Conservation (phyloP, 345 rosid species). For the Aurinia saxatilis region DNA sequence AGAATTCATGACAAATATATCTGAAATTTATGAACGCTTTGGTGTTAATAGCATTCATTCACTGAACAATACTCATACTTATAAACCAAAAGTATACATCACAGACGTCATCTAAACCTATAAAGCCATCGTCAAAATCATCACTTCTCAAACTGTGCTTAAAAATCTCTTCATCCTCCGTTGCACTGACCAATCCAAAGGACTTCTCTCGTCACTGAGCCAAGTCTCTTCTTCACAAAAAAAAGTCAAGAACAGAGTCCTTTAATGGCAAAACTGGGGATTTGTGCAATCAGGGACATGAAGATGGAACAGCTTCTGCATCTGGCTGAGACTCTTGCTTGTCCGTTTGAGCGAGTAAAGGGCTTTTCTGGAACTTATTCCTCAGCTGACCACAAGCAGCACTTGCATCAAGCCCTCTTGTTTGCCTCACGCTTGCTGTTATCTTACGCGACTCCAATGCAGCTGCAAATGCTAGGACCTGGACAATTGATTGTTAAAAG, state of each 20-base stretch:
- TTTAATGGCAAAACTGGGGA: background rate
- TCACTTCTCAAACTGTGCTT: conserved; percentile 3
- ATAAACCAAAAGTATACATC: background rate
- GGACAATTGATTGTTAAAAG: conserved; percentile 6
- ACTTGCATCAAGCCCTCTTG: conserved; percentile 89
- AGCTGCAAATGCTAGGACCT: conserved; percentile 68
- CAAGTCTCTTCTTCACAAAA: conserved; percentile 2
- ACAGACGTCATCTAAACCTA: conserved; percentile 10
- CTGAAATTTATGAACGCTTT: background rate
- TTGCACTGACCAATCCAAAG: conserved; percentile 3
- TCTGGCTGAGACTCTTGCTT: conserved; percentile 38
- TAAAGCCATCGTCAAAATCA: background rate
- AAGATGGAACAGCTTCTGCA: conserved; percentile 39
- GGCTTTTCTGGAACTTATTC: conserved; percentile 87
- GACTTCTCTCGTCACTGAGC: background rate
- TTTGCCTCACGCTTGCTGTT: conserved; percentile 69
- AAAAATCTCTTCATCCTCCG: conserved; percentile 5
- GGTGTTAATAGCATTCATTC: background rate
- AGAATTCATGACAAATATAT: too few relatives aligned
- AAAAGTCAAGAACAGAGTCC: background rate
- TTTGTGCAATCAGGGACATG: conserved; percentile 1
- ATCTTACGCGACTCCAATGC: conserved; percentile 70
- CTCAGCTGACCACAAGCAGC: conserved; percentile 99
- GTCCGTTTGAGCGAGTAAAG: conserved; percentile 36
- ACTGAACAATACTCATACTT: background rate